phyloP scores from a whole-genome alignment of 768 basidiomycete species.

The Trametes coccinea region DNA sequence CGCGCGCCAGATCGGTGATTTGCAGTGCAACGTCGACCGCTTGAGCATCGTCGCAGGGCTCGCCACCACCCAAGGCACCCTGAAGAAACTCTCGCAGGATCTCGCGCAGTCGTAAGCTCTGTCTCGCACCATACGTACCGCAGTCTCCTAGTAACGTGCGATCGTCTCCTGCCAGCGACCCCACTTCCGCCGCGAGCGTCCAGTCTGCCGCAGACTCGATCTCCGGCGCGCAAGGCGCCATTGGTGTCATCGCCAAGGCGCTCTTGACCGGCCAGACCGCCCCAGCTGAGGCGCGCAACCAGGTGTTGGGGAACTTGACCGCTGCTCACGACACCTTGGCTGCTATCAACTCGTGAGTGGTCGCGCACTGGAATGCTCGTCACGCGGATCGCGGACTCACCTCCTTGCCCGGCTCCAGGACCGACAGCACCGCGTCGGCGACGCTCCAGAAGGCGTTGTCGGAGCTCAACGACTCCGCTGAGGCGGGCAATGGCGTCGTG shows the following conservation, averaged over 20 bases:
- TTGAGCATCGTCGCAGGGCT: conserved; percentile 33
- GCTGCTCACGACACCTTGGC: conserved; percentile 12
- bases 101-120: conserved; percentile 11
- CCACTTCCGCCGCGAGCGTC: not conserved
- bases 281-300: conserved; percentile 27
- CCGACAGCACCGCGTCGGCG: conserved; percentile 9
- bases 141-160: not conserved
- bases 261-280: conserved; percentile 28
- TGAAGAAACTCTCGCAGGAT: conserved; percentile 24
- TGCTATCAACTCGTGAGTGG: conserved; percentile 14
- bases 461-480: conserved; percentile 16
- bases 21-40: conserved; percentile 37
- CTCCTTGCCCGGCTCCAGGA: conserved; percentile 1
- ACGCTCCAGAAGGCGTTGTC: conserved; percentile 21
- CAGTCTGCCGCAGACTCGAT: conserved; percentile 9
- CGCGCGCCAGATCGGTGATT: conserved; percentile 34
- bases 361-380: not conserved
- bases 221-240: conserved; percentile 19
- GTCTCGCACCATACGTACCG: too few species aligned
- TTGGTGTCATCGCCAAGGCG: conserved; percentile 26
- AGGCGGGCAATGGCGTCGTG: conserved; percentile 26
- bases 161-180: conserved; percentile 2
- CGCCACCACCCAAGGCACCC: conserved; percentile 22
- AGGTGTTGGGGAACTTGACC: conserved; percentile 24
- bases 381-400: not conserved